Percentiles rank a stretch among this genome's conserved stretches.
Conservation (phyloP, 2,329 filamentous ascomycete species). For the Phialocephala sp. region DNA sequence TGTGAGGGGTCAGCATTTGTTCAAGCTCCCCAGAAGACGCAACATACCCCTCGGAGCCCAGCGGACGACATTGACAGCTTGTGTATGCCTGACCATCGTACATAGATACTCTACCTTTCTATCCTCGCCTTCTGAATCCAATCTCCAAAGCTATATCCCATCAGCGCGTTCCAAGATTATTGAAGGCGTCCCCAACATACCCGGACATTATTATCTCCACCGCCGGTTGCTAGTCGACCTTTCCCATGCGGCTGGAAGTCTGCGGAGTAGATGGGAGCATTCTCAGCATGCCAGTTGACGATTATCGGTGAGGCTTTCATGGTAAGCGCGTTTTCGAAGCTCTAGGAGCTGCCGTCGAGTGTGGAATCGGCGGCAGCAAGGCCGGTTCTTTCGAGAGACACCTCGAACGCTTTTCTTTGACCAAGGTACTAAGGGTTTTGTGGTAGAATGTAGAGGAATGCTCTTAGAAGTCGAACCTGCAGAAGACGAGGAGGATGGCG, state of each 20-base stretch:
- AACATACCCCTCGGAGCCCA: conserved; percentile 89
- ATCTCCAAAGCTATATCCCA: conserved; percentile 77
- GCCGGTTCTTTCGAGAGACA: conserved; percentile 11
- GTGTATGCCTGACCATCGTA: conserved; percentile 90
- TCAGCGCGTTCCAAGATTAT: conserved; percentile 36
- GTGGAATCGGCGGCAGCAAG: conserved; percentile 26
- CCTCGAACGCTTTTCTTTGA: background rate
- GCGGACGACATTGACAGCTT: conserved; percentile 96
- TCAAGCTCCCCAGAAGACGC: conserved; percentile 13
- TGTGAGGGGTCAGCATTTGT: conserved; percentile 46
- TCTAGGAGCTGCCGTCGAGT: conserved; percentile 26
- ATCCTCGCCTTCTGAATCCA: conserved; percentile 84
- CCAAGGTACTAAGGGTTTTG: background rate
- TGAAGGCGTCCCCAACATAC: conserved; percentile 53
- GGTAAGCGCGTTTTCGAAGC: conserved; percentile 31
- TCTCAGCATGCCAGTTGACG: conserved; percentile 98
- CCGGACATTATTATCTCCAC: conserved; percentile 95
- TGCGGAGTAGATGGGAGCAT: conserved; percentile 94
- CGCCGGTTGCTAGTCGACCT: conserved; percentile 88
- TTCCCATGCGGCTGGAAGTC: conserved; percentile 95
- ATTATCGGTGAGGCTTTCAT: conserved; percentile 98
- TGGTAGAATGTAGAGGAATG: background rate
- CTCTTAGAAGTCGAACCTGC: conserved; percentile 6
- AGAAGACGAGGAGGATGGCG: conserved; percentile 8
- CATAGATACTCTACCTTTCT: conserved; percentile 90